These are phyloP conservation scores for Thymus quinquecostatus DNA, from an alignment of 257 asterid genomes.

Conservation along the genomic window DNA sequence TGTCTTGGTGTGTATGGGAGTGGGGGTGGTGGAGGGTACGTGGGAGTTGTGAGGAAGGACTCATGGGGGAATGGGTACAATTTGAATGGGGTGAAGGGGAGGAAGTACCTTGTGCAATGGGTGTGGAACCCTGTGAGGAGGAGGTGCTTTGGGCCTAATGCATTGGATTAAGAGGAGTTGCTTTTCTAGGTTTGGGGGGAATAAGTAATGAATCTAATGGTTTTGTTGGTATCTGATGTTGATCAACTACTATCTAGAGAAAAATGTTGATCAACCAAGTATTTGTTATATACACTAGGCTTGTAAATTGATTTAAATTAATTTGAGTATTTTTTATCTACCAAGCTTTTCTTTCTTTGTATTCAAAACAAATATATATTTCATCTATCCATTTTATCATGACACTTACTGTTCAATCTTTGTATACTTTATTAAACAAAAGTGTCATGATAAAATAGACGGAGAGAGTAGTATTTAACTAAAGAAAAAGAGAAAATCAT, in stretches of 20 bases:
- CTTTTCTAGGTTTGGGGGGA: background rate
- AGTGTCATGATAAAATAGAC: too few relatives aligned
- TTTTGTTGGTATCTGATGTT: background rate
- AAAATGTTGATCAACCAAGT: background rate
- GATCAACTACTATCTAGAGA: background rate
- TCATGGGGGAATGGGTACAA: slow-evolving; percentile 60
- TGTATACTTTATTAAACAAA: too few relatives aligned
- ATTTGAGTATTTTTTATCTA: too few relatives aligned
- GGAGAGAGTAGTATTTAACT: too few relatives aligned
- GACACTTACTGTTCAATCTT: too few relatives aligned
- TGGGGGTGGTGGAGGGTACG: slow-evolving; percentile 76
- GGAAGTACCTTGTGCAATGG: slow-evolving; percentile 86
- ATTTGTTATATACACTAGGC: too few relatives aligned
- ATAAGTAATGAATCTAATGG: background rate
- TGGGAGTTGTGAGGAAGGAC: slow-evolving; percentile 62
- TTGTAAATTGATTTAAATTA: too few relatives aligned
- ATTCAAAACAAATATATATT: too few relatives aligned
- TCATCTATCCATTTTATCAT: too few relatives aligned
- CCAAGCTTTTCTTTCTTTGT: too few relatives aligned
- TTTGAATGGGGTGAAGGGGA: slow-evolving; percentile 64
- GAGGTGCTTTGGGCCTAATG: slow-evolving; percentile 78
- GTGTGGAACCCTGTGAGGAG: slow-evolving; percentile 66
- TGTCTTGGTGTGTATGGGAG: slow-evolving; percentile 74
- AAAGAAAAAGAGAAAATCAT: too few relatives aligned
- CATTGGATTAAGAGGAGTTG: slow-evolving; percentile 45